Evolutionary conservation across 306 rosid genomes (phyloP).

Genomic region (Cicer chorassanicum): DNA sequence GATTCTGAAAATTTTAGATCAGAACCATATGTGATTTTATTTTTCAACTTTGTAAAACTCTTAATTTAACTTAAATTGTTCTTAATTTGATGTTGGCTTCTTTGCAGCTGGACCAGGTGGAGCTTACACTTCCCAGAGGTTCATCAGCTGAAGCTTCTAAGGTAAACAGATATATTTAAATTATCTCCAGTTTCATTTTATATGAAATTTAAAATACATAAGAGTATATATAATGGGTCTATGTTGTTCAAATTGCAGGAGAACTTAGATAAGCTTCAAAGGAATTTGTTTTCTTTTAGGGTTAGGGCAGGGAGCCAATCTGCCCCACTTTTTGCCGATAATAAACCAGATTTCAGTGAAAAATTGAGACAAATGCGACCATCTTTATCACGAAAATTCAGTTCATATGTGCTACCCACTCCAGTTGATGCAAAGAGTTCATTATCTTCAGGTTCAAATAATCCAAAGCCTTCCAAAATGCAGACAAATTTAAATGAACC

Average conservation of each 20-base stretch:
- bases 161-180: slow-evolving; percentile 49
- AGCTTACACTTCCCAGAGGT: slow-evolving; percentile 63
- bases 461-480: slow-evolving; percentile 48
- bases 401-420: slow-evolving; percentile 87
- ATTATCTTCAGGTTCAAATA: slow-evolving; percentile 57
- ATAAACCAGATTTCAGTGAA: slow-evolving; percentile 65
- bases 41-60: slow-evolving; percentile 39
- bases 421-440: slow-evolving; percentile 71
- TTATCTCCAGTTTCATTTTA: slow-evolving; percentile 32
- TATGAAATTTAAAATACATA: slow-evolving; percentile 5
- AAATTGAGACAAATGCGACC: slow-evolving; percentile 69
- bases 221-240: slow-evolving; percentile 25
- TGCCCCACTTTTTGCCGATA: slow-evolving; percentile 85
- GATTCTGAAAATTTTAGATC: slow-evolving; percentile 25
- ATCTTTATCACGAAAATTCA: slow-evolving; percentile 76
- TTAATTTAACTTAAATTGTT: slow-evolving; percentile 31
- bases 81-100: slow-evolving; percentile 40
- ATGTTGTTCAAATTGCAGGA: slow-evolving; percentile 63
- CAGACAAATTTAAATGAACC: slow-evolving; percentile 53
- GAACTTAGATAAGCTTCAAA: slow-evolving; percentile 57
- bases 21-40: slow-evolving; percentile 24
- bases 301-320: slow-evolving; percentile 74
- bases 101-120: slow-evolving; percentile 68
- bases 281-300: slow-evolving; percentile 63
- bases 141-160: slow-evolving; percentile 56